A percentile compares a stretch with the other conserved stretches of the same genome.
Evolutionary conservation across 2,329 filamentous ascomycete species (phyloP).

Genomic region (Rugonectria rugulosa): DNA sequence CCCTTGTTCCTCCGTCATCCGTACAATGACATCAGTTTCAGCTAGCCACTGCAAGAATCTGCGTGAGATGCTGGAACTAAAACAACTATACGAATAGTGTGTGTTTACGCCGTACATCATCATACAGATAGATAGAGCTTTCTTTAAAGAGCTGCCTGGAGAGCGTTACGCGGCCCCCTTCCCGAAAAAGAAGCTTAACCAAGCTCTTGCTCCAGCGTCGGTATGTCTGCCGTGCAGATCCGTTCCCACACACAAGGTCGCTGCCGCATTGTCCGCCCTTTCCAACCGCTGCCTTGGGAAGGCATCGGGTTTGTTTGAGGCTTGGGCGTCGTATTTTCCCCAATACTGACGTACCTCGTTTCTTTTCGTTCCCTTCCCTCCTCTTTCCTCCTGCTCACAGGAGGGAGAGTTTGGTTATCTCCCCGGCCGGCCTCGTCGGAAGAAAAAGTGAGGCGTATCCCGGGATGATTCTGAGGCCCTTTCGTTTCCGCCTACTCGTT

Average conservation of each 20-base stretch:
- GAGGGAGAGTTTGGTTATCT: background rate
- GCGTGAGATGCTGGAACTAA: no score
- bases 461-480: background rate
- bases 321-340: no score
- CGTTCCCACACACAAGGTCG: background rate
- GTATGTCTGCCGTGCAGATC: conserved; percentile 14
- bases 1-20: no score
- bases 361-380: no score
- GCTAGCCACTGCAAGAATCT: conserved; percentile 22
- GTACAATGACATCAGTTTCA: conserved; percentile 37
- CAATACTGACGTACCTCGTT: no score
- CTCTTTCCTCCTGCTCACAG: background rate
- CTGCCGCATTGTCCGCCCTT: background rate
- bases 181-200: conserved; percentile 29
- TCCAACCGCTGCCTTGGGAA: conserved; percentile 5
- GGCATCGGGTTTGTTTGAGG: no score
- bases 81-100: no score
- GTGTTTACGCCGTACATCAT: no score
- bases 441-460: background rate
- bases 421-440: background rate
- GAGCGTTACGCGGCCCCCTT: conserved; percentile 14
- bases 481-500: background rate
- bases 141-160: conserved; percentile 6
- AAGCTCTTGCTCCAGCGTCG: background rate
- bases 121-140: conserved; percentile 16